Conservation (phyloP, 2,329 filamentous ascomycete genomes). For the Aspergillus sp. region DNA sequence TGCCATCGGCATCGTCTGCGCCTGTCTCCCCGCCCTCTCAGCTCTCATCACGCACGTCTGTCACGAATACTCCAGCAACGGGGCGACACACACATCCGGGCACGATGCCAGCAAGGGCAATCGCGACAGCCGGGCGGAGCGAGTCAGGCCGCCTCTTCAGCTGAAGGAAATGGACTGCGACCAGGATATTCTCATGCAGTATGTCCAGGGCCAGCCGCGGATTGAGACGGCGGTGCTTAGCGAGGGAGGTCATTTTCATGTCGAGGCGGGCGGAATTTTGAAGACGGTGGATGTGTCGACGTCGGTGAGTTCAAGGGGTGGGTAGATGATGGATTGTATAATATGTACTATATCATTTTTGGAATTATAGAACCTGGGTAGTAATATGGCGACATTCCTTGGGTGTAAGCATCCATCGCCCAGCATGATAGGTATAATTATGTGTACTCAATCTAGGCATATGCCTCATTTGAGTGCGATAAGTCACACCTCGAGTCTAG, state of each 20-base stretch:
- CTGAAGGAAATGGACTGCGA: conserved; percentile 21
- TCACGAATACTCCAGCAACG: conserved; percentile 28
- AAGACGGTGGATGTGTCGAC: conserved; percentile 30
- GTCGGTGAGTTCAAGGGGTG: conserved; percentile 11
- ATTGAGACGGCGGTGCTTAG: conserved; percentile 28
- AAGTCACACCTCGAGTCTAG: too few relatives aligned
- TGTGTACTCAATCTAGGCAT: too few relatives aligned
- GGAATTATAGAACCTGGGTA: not conserved
- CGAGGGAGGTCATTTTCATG: conserved; percentile 1
- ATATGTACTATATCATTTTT: not conserved
- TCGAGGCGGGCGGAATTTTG: conserved; percentile 16
- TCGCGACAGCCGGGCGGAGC: conserved; percentile 14
- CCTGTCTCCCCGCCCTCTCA: conserved; percentile 40
- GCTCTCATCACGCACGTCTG: conserved; percentile 35
- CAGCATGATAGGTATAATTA: too few relatives aligned
- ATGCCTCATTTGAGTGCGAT: too few relatives aligned
- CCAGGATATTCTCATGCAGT: conserved; percentile 26
- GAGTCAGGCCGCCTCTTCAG: conserved; percentile 17
- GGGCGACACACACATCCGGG: conserved; percentile 5
- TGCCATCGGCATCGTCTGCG: conserved; percentile 42
- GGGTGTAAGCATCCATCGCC: too few relatives aligned
- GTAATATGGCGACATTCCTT: too few relatives aligned
- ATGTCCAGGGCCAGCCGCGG: conserved; percentile 26
- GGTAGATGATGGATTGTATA: not conserved
- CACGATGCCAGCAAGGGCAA: conserved; percentile 21